Evolutionary conservation across 129 eudicot species (phyloP).

Genomic region (Flaveria linearis): DNA sequence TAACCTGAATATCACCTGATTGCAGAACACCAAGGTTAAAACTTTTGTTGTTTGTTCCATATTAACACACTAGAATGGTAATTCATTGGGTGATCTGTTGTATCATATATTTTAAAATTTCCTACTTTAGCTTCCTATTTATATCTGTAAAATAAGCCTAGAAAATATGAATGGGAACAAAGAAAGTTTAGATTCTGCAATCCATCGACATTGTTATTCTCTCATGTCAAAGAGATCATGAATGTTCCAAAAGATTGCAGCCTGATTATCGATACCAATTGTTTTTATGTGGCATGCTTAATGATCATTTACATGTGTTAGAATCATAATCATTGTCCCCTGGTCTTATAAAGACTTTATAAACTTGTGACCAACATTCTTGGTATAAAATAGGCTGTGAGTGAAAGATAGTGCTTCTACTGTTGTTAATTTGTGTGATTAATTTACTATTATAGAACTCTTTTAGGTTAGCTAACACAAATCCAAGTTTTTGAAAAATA

Average conservation of each 20-base stretch:
- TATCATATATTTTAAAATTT: background rate
- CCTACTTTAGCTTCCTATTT: conserved; percentile 8
- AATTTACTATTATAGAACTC: too few relatives aligned
- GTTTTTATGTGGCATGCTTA: conserved; percentile 25
- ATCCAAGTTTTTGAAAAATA: too few relatives aligned
- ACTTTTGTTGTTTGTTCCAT: conserved; percentile 10
- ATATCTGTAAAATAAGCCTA: background rate
- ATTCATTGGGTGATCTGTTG: conserved; percentile 22
- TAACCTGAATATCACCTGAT: conserved; percentile 10
- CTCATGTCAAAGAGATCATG: conserved; percentile 22
- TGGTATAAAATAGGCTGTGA: conserved; percentile 4
- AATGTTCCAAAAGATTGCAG: conserved; percentile 9
- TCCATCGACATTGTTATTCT: conserved; percentile 15
- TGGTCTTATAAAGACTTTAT: background rate
- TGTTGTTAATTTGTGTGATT: conserved; percentile 2
- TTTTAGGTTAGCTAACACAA: too few relatives aligned
- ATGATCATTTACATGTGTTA: conserved; percentile 19
- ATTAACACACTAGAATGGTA: conserved; percentile 18
- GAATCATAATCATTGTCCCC: conserved; percentile 13
- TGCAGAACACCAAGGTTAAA: conserved; percentile 3
- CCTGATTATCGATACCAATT: conserved; percentile 10
- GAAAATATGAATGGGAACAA: background rate
- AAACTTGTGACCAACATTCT: conserved; percentile 19
- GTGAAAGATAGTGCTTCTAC: background rate
- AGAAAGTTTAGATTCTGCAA: conserved; percentile 27